These are phyloP conservation scores for Astragalus membranaceus DNA, from an alignment of 306 rosid species.

Conservation along the genomic window DNA sequence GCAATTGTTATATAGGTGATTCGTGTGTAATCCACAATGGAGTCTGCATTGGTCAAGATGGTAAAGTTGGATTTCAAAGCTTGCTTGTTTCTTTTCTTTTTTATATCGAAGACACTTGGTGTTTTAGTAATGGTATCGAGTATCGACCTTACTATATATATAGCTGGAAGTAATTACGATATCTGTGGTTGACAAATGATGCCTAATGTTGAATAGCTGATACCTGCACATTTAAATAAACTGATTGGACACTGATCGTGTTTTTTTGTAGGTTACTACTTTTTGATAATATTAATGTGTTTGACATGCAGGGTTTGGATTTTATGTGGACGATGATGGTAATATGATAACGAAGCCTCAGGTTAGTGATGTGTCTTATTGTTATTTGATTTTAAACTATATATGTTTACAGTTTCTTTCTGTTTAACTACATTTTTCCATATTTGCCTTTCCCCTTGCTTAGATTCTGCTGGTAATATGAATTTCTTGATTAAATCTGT, in stretches of 20 bases:
- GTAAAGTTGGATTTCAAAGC: conserved; percentile 35
- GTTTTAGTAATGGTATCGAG: no score
- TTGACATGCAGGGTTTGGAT: conserved; percentile 71
- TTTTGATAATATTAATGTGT: background rate
- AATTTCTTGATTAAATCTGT: conserved; percentile 24
- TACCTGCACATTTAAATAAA: background rate
- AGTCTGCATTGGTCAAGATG: conserved; percentile 95
- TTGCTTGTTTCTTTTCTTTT: background rate
- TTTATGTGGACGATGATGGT: conserved; percentile 67
- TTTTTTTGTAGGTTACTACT: conserved; percentile 1
- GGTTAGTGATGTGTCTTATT: conserved; percentile 37
- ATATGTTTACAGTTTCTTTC: background rate
- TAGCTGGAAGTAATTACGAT: background rate
- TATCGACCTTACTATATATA: background rate
- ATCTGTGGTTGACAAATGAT: background rate
- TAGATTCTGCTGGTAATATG: background rate
- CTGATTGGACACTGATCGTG: background rate
- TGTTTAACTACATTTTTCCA: background rate
- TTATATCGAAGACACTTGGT: background rate
- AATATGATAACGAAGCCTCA: conserved; percentile 85
- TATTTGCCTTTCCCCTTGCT: background rate
- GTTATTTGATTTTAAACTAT: background rate
- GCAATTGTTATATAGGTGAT: conserved; percentile 77
- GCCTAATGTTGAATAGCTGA: background rate
- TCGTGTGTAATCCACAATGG: conserved; percentile 80